Percentiles rank a stretch among this genome's conserved stretches.
Evolutionary conservation across 83 land plant species (phyloP).

Genomic region (Thuja plicata): DNA sequence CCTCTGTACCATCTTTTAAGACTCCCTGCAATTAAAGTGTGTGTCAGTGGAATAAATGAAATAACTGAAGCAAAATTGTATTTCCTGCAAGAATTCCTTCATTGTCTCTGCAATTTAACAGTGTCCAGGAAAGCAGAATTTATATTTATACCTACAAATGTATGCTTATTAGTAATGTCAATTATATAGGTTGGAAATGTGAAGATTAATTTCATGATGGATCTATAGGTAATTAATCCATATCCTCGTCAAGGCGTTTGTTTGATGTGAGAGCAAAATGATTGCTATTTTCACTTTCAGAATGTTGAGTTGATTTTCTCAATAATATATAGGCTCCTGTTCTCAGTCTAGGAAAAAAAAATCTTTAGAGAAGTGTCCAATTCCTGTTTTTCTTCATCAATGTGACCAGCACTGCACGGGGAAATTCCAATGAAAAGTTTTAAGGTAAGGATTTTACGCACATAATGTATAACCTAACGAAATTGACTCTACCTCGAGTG

Average conservation of each 20-base stretch:
- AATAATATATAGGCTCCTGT: neutral
- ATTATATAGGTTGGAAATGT: neutral
- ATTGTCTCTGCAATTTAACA: neutral
- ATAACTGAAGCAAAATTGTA: neutral
- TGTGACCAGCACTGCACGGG: neutral
- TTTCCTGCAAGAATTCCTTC: neutral
- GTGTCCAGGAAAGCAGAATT: neutral
- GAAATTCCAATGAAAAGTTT: neutral
- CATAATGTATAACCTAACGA: neutral
- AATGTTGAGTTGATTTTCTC: neutral
- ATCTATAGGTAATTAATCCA: neutral
- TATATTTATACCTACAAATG: neutral
- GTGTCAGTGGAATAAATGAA: neutral
- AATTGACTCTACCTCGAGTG: neutral
- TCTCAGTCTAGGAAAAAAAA: neutral
- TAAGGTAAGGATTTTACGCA: neutral
- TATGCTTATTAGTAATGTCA: neutral
- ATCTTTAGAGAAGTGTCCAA: neutral
- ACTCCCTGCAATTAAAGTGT: slow-evolving; percentile 34
- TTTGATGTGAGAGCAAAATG: neutral
- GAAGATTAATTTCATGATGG: neutral
- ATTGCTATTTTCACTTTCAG: neutral
- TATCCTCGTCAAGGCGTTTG: neutral
- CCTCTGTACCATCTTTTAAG: slow-evolving; percentile 47
- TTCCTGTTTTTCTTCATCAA: neutral